These are phyloP conservation scores for Mortierella sp. DNA, from an alignment of 371 early-diverging fungal genomes.

Conservation along the genomic window DNA sequence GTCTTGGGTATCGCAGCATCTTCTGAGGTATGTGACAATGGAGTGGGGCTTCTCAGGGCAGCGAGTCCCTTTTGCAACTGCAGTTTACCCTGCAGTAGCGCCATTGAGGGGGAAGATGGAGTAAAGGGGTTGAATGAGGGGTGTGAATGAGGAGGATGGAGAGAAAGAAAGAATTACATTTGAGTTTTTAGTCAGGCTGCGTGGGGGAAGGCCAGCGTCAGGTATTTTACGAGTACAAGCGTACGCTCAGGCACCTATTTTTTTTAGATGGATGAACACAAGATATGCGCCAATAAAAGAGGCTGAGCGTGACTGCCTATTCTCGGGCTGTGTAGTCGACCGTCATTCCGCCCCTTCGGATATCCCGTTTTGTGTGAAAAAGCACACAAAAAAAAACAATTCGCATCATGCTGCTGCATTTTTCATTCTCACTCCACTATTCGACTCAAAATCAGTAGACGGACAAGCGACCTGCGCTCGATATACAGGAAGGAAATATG, in stretches of 20 bases:
- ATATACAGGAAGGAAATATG: constrained; percentile 12
- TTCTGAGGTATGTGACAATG: background rate
- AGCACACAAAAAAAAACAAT: too few species aligned
- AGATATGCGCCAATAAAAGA: background rate
- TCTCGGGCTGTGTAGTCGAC: background rate
- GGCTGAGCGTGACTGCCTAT: background rate
- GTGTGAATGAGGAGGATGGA: too few species aligned
- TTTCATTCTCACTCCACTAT: too few species aligned
- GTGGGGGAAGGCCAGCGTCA: background rate
- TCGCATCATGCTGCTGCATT: too few species aligned
- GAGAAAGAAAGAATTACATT: too few species aligned
- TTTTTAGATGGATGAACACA: too few species aligned
- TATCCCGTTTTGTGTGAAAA: too few species aligned
- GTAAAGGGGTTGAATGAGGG: background rate
- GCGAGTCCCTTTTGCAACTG: background rate
- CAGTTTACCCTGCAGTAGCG: background rate
- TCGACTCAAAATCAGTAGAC: background rate
- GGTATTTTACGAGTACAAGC: too few species aligned
- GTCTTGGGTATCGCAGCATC: background rate
- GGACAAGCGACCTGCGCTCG: background rate
- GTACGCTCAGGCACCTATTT: background rate
- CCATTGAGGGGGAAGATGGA: background rate
- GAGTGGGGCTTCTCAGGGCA: background rate
- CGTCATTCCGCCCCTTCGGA: background rate
- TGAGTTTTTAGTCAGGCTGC: background rate